A percentile compares a stretch with the other conserved stretches of the same genome.
Conservation (phyloP, 495 filamentous ascomycete genomes). For the Lophiotrema nucula region DNA sequence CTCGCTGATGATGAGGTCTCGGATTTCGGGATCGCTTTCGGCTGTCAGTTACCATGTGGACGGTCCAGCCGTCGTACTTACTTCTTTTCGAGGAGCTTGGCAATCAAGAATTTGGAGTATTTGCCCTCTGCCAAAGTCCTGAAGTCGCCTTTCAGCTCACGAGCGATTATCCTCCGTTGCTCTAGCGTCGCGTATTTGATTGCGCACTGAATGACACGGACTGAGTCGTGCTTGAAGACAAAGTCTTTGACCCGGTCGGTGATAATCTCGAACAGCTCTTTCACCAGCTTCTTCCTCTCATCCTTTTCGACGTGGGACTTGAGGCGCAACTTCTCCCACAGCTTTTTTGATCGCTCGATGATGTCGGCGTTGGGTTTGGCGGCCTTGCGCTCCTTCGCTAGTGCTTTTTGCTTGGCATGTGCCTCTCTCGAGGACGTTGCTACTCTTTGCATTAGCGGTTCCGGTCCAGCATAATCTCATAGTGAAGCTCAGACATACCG, state of each 20-base stretch:
- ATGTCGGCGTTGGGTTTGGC: constrained; percentile 88
- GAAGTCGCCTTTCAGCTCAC: constrained; percentile 83
- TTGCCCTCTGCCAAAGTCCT: constrained; percentile 81
- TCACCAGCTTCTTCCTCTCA: constrained; percentile 80
- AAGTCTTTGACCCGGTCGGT: constrained; percentile 89
- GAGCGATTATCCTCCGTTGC: constrained; percentile 81
- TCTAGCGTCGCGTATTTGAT: constrained; percentile 88
- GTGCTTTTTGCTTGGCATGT: constrained; percentile 86
- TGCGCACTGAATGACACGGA: constrained; percentile 90
- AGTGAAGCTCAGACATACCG: constrained; percentile 13
- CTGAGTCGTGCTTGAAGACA: constrained; percentile 97
- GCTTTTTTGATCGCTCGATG: constrained; percentile 85
- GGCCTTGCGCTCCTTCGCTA: constrained; percentile 83
- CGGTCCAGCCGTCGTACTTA: constrained; percentile 24
- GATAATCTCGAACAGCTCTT: constrained; percentile 86
- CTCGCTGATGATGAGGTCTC: constrained; percentile 84
- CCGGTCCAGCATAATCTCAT: too few relatives aligned
- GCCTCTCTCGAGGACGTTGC: constrained; percentile 68
- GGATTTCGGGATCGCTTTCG: constrained; percentile 65
- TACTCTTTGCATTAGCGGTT: too few relatives aligned
- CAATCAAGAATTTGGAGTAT: constrained; percentile 95
- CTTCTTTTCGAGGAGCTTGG: constrained; percentile 88
- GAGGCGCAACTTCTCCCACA: constrained; percentile 90
- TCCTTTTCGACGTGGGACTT: constrained; percentile 87
- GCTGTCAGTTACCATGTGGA: not conserved